A percentile compares a stretch with the other conserved stretches of the same genome.
Evolutionary conservation across 2,329 filamentous ascomycete species (phyloP).

Genomic region (Verticillium albo-atrum): DNA sequence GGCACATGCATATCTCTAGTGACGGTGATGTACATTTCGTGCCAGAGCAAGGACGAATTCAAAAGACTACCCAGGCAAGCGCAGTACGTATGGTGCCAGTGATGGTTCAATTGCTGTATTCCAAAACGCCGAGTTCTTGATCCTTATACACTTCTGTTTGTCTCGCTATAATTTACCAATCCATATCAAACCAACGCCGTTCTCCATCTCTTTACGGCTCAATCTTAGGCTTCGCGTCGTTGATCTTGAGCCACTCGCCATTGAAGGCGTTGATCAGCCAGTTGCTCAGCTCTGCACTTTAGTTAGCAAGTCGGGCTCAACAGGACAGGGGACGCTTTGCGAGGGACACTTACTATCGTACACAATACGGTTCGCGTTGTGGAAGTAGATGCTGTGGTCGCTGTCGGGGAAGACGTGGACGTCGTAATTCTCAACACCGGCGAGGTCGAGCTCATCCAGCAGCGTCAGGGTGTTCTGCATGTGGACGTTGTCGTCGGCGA

Average conservation of each 20-base stretch:
- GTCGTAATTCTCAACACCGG: conserved; percentile 86
- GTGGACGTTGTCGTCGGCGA: conserved; percentile 97
- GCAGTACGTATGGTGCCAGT: neutral
- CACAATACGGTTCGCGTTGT: conserved; percentile 86
- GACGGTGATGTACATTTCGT: neutral
- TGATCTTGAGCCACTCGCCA: conserved; percentile 76
- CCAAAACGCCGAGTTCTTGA: neutral
- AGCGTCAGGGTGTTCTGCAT: conserved; percentile 89
- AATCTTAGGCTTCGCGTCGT: conserved; percentile 41
- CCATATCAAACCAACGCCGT: neutral
- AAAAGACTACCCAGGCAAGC: too few species aligned
- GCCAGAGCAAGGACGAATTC: too few species aligned
- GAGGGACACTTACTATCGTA: conserved; percentile 74
- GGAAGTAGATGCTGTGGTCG: conserved; percentile 92
- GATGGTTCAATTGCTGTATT: neutral
- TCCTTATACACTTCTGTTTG: too few species aligned
- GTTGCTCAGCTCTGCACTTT: conserved; percentile 62
- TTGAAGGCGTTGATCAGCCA: conserved; percentile 99
- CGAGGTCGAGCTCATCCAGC: conserved; percentile 80
- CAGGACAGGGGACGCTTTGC: conserved; percentile 2
- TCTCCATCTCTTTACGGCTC: conserved; percentile 4
- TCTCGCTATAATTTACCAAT: too few species aligned
- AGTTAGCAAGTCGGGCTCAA: neutral
- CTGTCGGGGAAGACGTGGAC: conserved; percentile 95
- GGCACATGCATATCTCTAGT: neutral